Base-by-base conservation (phyloP, 106 monocot species). In the Chionographis japonica region DNA sequence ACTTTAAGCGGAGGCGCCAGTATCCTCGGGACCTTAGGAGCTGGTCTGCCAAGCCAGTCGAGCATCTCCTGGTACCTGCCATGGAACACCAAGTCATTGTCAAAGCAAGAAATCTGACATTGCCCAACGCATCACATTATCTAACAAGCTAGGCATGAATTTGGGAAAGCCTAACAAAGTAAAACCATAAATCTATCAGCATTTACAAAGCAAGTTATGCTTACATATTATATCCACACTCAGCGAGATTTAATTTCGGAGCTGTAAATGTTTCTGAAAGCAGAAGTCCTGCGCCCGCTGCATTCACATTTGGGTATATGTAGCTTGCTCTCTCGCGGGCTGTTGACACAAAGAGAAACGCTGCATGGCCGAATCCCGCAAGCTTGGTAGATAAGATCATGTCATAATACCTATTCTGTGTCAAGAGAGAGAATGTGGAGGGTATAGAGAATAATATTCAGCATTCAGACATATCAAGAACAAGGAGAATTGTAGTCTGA, bases 161-260 rank as follows among this genome's bases (percentile, higher is more conserved):
- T 46, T 46, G 46, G 46, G 9, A 52, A 3, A 12, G 19, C 18
- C 43, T 42, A 35, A 41, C 4, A 62, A 62, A 62, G 42, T 12
- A n/a, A 62, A 16, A 14, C 42, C 8, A 37, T 12, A 27, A 35
- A 46, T 6, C 46, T 46, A 5, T 6, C 5, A 46, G 0, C 9
- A 10, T 46, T 46, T 6, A 46, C 5, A 10, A 46, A 46, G 46
- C 0, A 5, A 46, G 46, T 6, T 46, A 5, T 46, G 46, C 89
- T 74, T 60, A 94, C 94, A 91, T 94, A 68, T 86, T 62, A 66
- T 86, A 91, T 71, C 94, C 94, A 19, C 85, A 78, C 4, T 94
- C 85, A 1, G 91, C 73, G 12, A 94, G 94, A 66, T 88, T 91
- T 43, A 65, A 63, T 2, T 46, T 60, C 2, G 94, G 74, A 4